Conservation (phyloP, 192 early-diverging fungal species). For the Chytriomyces confervae region DNA sequence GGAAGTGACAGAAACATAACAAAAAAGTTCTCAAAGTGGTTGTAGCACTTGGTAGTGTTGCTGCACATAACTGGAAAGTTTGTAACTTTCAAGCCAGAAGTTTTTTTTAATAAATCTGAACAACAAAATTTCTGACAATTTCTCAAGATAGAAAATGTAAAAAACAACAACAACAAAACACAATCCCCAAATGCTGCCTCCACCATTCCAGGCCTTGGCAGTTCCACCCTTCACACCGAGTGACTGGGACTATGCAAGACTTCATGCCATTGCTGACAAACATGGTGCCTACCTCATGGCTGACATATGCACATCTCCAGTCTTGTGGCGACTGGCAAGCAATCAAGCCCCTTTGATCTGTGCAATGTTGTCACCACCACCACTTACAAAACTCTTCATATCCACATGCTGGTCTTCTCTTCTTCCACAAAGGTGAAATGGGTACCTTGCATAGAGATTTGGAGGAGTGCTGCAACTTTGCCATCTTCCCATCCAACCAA, state of each 20-base stretch:
- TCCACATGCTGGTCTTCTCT: slow-evolving; percentile 98
- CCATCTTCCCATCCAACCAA: slow-evolving; percentile 99
- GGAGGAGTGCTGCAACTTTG: slow-evolving; percentile 95
- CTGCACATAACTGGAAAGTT: too few relatives aligned
- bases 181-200: too few relatives aligned
- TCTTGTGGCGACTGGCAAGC: slow-evolving; percentile 90
- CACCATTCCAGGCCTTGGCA: too few relatives aligned
- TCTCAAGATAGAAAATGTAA: too few relatives aligned
- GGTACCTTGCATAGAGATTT: slow-evolving; percentile 72
- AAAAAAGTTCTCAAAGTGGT: too few relatives aligned
- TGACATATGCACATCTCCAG: slow-evolving; percentile 99
- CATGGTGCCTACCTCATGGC: slow-evolving; percentile 95
- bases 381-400: slow-evolving; percentile 99
- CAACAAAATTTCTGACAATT: too few relatives aligned
- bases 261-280: slow-evolving; percentile 93
- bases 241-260: slow-evolving; percentile 97
- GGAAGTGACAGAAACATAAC: too few relatives aligned
- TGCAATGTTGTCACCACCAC: slow-evolving; percentile 99
- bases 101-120: too few relatives aligned
- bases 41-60: too few relatives aligned
- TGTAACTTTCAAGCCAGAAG: too few relatives aligned
- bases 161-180: too few relatives aligned
- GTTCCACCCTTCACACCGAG: too few relatives aligned
- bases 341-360: slow-evolving; percentile 90
- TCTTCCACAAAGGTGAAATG: slow-evolving; percentile 90